Evolutionary conservation across 2,329 filamentous ascomycete species (phyloP), one percentile per base, ranked within the genome.

Genomic region (Mollisiaceae sp.): DNA sequence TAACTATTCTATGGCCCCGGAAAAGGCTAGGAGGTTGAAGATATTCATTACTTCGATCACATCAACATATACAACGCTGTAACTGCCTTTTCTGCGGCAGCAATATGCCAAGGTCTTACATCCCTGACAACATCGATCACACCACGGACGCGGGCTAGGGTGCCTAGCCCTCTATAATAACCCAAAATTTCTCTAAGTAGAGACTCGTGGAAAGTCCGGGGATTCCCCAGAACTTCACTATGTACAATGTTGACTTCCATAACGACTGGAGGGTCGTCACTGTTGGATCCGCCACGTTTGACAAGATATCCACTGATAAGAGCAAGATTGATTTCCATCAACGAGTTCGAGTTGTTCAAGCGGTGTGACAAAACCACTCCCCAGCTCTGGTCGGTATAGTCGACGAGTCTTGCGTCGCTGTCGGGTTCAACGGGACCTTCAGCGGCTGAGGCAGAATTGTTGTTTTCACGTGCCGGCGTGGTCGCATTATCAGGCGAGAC

Each of bases 61-160:
- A 90, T 85, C 72, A 89, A 77, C 73, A 86, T 80, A 76, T 88
- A 87, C 74, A 94, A 77, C 22, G 85, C 89, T 75, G 86, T 82
- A 4, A 88, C 87, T 1, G 86, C 90, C 78, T 89, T 90, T 77
- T 90, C 85, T 2, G 88, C 91, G 20, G 86, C 89, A 14, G 87
- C 89, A 66, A 94, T 80, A 81, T 94, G 92, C 90, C 91, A 92
- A 20, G 92, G 92, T 72, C 91, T 80, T n/a, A 88, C 82, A 73
- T 89, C 87, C 58, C 79, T 82, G 62, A 87, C 81, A 66, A 82
- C 77, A 72, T 87, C 83, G 73, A 88, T 80, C 72, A 89, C 80
- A 0, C 87, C 90, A 66, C 89, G 85, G 24, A 88, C 85, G 68
- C 87, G 83, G 1, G 90, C 91, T 71, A 95, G 75, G 20, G 91